These are phyloP conservation scores for Puccinia novopanici DNA, from an alignment of 1,284 basidiomycete species.

Conservation along the genomic window DNA sequence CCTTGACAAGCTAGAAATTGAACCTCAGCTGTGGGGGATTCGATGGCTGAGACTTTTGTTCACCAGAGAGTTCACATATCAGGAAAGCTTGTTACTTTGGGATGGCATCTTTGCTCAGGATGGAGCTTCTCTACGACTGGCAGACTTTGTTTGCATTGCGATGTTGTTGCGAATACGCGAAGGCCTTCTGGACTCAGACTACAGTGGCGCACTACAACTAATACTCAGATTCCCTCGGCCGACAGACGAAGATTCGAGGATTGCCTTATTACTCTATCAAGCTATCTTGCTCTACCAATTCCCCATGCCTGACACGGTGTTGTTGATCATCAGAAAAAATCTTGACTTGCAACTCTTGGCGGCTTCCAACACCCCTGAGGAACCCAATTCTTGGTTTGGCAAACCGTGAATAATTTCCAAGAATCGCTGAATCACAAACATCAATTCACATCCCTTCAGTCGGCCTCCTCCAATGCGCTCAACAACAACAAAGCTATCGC, in stretches of 20 bases:
- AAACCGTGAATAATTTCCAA: too few relatives aligned
- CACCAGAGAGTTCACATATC: too few relatives aligned
- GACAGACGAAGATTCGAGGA: constrained; percentile 33
- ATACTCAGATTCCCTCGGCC: constrained; percentile 54
- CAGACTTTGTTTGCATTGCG: constrained; percentile 57
- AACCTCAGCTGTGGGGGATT: too few relatives aligned
- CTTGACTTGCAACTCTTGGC: constrained; percentile 11
- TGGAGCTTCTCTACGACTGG: constrained; percentile 53
- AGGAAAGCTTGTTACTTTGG: constrained; percentile 56
- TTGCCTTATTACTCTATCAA: too few relatives aligned
- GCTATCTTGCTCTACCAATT: constrained; percentile 52
- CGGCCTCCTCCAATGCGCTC: too few relatives aligned
- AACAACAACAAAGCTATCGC: too few relatives aligned
- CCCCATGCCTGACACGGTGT: constrained; percentile 52
- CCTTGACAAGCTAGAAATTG: constrained; percentile 54
- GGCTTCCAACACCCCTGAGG: neutral
- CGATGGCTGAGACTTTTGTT: too few relatives aligned
- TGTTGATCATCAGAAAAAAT: constrained; percentile 17
- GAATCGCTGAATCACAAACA: too few relatives aligned
- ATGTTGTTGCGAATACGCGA: constrained; percentile 57
- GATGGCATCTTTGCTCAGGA: constrained; percentile 56
- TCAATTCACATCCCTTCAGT: too few relatives aligned
- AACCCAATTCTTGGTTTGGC: constrained; percentile 23
- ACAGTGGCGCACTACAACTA: constrained; percentile 54
- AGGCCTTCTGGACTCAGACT: too few relatives aligned